These are phyloP conservation scores for Boletus tomentosulus DNA, from an alignment of 768 basidiomycete species.

Conservation along the genomic window DNA sequence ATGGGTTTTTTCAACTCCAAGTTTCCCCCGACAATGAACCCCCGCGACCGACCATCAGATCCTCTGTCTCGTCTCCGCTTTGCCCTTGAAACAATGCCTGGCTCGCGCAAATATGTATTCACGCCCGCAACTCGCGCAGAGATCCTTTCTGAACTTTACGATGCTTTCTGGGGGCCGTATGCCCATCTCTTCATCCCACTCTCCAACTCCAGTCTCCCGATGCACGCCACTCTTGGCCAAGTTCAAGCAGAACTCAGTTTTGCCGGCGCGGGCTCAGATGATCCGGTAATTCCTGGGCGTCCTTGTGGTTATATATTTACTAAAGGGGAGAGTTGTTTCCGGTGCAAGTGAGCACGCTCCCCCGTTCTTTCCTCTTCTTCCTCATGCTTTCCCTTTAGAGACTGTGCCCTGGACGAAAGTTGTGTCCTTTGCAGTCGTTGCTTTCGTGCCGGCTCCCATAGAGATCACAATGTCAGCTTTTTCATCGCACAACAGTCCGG, in stretches of 20 bases:
- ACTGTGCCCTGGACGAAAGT: constrained; percentile 86
- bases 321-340: constrained; percentile 88
- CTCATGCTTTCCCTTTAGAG: constrained; percentile 43
- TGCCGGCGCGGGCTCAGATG: constrained; percentile 56
- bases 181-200: constrained; percentile 68
- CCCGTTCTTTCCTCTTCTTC: neutral
- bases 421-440: constrained; percentile 89
- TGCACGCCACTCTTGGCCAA: constrained; percentile 63
- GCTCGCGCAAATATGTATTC: constrained; percentile 73
- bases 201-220: constrained; percentile 57
- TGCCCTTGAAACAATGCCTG: constrained; percentile 76
- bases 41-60: constrained; percentile 54
- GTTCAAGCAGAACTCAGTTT: constrained; percentile 59
- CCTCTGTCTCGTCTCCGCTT: constrained; percentile 71
- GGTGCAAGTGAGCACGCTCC: constrained; percentile 73
- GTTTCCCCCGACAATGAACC: constrained; percentile 50
- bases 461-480: constrained; percentile 87
- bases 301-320: constrained; percentile 84
- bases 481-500: constrained; percentile 90
- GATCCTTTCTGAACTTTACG: constrained; percentile 77
- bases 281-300: constrained; percentile 59
- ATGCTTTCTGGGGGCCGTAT: constrained; percentile 77
- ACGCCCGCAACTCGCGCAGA: constrained; percentile 71
- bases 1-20: constrained; percentile 47
- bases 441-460: constrained; percentile 85